Evolutionary conservation across 768 basidiomycete genomes (phyloP).

Genomic region (Boletus subcaerulescens): DNA sequence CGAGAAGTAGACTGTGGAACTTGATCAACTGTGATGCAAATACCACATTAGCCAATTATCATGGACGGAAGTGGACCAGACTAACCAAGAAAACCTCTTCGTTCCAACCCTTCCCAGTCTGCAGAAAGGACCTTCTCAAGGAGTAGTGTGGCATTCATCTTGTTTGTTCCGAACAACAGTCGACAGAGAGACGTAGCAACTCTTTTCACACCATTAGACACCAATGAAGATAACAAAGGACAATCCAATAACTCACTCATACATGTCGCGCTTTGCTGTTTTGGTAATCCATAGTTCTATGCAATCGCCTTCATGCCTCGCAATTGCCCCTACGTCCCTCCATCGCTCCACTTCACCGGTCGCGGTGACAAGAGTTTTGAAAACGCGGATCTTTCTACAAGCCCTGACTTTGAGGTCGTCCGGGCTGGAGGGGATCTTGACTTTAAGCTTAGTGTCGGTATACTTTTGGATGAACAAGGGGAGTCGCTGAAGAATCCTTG

Average conservation of each 20-base stretch:
- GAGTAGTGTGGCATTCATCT: conserved; percentile 77
- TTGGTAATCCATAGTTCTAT: conserved; percentile 68
- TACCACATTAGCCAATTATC: not conserved
- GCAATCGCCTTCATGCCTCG: conserved; percentile 26
- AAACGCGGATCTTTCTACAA: conserved; percentile 43
- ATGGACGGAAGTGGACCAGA: not conserved
- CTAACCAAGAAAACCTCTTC: conserved; percentile 80
- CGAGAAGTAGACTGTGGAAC: conserved; percentile 45
- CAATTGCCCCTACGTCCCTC: conserved; percentile 64
- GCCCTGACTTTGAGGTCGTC: conserved; percentile 63
- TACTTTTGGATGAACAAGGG: conserved; percentile 89
- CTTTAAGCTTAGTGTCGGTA: conserved; percentile 51
- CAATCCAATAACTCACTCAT: conserved; percentile 58
- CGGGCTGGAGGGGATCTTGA: conserved; percentile 51
- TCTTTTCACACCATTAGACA: conserved; percentile 25
- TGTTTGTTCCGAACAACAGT: conserved; percentile 66
- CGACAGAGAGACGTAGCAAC: conserved; percentile 81
- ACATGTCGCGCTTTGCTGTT: conserved; percentile 74
- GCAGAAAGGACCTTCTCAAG: conserved; percentile 92
- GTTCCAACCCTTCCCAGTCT: conserved; percentile 68
- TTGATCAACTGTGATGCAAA: conserved; percentile 60
- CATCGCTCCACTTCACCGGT: conserved; percentile 46
- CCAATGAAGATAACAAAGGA: not conserved
- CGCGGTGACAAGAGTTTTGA: conserved; percentile 3
- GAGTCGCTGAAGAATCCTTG: conserved; percentile 70